Evolutionary conservation across 2,329 filamentous ascomycete species (phyloP).

Genomic region (Sarocladiaceae sp.): DNA sequence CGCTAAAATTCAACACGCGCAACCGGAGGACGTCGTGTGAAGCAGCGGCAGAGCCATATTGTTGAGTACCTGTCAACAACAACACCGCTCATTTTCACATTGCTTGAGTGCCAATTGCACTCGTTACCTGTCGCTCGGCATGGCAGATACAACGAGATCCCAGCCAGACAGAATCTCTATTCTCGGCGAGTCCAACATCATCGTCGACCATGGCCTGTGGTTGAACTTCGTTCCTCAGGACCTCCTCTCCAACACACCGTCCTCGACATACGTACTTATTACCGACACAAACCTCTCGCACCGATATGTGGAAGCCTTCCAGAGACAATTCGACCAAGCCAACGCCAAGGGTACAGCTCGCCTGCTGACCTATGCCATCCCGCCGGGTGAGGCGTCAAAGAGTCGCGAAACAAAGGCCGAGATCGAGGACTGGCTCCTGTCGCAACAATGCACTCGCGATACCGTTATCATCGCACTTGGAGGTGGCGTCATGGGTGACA

Average conservation of each 20-base stretch:
- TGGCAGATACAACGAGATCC: slow-evolving; percentile 18
- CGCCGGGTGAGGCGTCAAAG: slow-evolving; percentile 91
- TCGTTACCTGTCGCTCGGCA: slow-evolving; percentile 12
- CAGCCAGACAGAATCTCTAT: slow-evolving; percentile 64
- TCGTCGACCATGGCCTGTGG: slow-evolving; percentile 90
- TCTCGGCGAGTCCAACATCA: slow-evolving; percentile 81
- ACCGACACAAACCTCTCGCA: slow-evolving; percentile 89
- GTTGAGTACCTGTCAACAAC: background rate
- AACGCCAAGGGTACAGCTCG: slow-evolving; percentile 40
- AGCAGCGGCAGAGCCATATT: background rate
- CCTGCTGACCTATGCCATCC: slow-evolving; percentile 78
- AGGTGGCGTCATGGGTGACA: slow-evolving; percentile 93
- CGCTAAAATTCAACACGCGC: background rate
- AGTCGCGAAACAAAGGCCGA: slow-evolving; percentile 88
- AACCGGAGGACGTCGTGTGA: background rate
- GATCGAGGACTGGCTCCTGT: slow-evolving; percentile 96
- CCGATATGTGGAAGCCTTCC: slow-evolving; percentile 74
- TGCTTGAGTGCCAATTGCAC: slow-evolving; percentile 8
- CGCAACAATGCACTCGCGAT: slow-evolving; percentile 86
- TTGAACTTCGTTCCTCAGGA: slow-evolving; percentile 73
- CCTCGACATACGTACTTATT: slow-evolving; percentile 91
- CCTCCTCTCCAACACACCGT: slow-evolving; percentile 59
- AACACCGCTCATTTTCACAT: too few species aligned
- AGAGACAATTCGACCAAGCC: slow-evolving; percentile 30
- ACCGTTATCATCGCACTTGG: slow-evolving; percentile 92